phyloP scores from a whole-genome alignment of 1,139 yeast species.

The Nakaseomyces uthaithaninus region DNA sequence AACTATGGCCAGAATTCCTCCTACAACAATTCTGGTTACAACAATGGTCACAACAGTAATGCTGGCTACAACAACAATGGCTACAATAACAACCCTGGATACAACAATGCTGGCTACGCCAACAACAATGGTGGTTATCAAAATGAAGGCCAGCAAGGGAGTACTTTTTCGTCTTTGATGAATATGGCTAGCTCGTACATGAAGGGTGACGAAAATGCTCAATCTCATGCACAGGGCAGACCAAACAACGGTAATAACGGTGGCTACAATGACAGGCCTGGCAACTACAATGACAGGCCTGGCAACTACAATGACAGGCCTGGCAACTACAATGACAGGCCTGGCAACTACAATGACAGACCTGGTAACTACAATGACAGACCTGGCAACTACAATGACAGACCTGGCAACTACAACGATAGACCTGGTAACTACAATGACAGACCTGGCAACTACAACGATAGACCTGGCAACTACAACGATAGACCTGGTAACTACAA shows the following conservation, averaged over 20 bases:
- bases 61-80: conserved; percentile 8
- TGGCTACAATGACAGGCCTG: background rate
- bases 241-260: conserved; percentile 2
- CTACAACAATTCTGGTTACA: background rate
- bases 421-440: background rate
- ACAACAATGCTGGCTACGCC: background rate
- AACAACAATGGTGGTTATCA: conserved; percentile 1
- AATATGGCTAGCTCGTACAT: conserved; percentile 15
- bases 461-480: background rate
- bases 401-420: background rate
- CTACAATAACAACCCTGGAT: conserved; percentile 4
- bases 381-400: background rate
- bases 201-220: background rate
- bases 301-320: background rate
- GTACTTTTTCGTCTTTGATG: conserved; percentile 12
- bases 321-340: background rate
- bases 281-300: background rate
- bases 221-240: conserved; percentile 1
- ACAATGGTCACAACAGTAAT: conserved; percentile 4
- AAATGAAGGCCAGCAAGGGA: conserved; percentile 4
- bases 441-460: background rate
- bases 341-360: background rate
- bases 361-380: background rate
- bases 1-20: conserved; percentile 5
- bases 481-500: background rate